Evolutionary conservation across 192 early-diverging fungal species (phyloP).

Genomic region (Coemansia nantahalensis): DNA sequence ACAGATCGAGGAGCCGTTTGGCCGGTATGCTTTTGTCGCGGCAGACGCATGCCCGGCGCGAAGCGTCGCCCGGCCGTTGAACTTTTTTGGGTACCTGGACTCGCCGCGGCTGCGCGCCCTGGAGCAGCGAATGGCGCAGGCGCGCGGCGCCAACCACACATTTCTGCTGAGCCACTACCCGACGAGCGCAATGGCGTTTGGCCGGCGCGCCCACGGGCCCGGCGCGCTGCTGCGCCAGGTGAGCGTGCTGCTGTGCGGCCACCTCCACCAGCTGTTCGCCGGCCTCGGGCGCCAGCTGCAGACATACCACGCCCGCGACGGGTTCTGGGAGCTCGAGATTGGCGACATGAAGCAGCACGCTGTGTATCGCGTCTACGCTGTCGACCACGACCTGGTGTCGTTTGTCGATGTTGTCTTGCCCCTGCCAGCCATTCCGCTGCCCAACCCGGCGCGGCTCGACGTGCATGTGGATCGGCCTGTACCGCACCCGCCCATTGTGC

Average conservation of each 20-base stretch:
- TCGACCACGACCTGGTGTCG: conserved; percentile 84
- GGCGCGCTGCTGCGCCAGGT: conserved; percentile 57
- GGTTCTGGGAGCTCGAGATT: conserved; percentile 79
- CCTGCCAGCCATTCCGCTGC: conserved; percentile 57
- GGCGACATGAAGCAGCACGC: conserved; percentile 90
- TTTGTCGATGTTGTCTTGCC: conserved; percentile 75
- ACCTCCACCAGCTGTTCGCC: conserved; percentile 72
- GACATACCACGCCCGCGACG: conserved; percentile 62
- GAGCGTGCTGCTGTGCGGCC: conserved; percentile 83
- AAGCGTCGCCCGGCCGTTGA: conserved; percentile 79
- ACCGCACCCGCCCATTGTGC: conserved; percentile 69
- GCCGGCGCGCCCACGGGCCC: conserved; percentile 61
- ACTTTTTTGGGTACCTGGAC: conserved; percentile 88
- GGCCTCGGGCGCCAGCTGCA: conserved; percentile 58
- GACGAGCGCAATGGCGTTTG: conserved; percentile 73
- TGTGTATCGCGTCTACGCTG: conserved; percentile 76
- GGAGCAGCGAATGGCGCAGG: conserved; percentile 50
- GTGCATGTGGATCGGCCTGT: conserved; percentile 10
- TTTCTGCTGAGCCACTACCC: conserved; percentile 69
- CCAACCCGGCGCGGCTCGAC: conserved; percentile 33
- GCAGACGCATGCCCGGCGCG: conserved; percentile 74
- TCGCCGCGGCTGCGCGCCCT: conserved; percentile 70
- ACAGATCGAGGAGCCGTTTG: conserved; percentile 62
- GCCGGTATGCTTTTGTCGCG: conserved; percentile 80
- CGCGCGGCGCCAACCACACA: conserved; percentile 59